Conservation (phyloP, 768 basidiomycete species). For the Hortiboletus flavorubellus region DNA sequence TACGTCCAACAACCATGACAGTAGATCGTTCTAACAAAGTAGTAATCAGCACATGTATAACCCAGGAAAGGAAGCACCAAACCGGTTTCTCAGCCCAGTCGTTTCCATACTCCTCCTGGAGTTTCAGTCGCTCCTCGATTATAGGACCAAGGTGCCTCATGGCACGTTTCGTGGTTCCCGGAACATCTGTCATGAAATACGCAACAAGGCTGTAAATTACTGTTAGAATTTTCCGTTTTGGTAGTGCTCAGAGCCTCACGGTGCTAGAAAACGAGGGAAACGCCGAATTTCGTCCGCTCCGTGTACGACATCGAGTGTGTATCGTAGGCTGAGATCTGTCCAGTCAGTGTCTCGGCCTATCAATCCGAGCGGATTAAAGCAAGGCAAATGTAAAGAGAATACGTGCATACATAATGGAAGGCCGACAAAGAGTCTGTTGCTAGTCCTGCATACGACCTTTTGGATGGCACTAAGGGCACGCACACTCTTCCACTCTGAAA, state of each 20-base stretch:
- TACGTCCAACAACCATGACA: conserved; percentile 34
- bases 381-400: too few relatives aligned
- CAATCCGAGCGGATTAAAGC: too few relatives aligned
- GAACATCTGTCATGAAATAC: too few relatives aligned
- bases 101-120: conserved; percentile 23
- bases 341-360: too few relatives aligned
- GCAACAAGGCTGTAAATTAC: too few relatives aligned
- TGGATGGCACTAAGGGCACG: conserved; percentile 26
- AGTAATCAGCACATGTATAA: background rate
- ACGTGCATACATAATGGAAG: conserved; percentile 23
- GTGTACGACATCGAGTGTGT: too few relatives aligned
- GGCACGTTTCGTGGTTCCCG: too few relatives aligned
- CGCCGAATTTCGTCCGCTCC: background rate
- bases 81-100: conserved; percentile 35
- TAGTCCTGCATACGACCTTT: conserved; percentile 6
- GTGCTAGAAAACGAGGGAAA: conserved; percentile 34
- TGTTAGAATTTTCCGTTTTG: background rate
- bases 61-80: conserved; percentile 1
- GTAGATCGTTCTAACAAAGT: conserved; percentile 29
- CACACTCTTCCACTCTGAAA: conserved; percentile 40
- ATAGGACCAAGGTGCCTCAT: too few relatives aligned
- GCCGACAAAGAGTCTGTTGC: conserved; percentile 49
- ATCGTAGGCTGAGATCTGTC: too few relatives aligned
- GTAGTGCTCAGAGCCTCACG: conserved; percentile 20
- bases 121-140: conserved; percentile 27